Evolutionary conservation across 495 filamentous ascomycete genomes (phyloP).

Genomic region (Penicillium macrosclerotiorum): DNA sequence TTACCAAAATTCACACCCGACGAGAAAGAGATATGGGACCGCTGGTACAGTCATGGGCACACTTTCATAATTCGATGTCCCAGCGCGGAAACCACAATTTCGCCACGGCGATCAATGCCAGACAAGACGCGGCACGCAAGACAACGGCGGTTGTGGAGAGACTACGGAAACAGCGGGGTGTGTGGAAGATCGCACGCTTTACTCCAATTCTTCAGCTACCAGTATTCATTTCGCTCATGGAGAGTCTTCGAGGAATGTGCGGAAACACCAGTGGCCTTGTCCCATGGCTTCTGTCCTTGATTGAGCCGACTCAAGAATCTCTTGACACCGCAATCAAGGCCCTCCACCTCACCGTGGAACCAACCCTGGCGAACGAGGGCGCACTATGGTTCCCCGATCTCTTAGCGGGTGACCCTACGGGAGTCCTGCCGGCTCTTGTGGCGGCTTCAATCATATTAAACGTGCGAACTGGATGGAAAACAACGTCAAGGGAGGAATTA

Average conservation of each 20-base stretch:
- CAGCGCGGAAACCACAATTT: too few species aligned
- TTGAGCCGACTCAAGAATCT: slow-evolving; percentile 7
- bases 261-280: slow-evolving; percentile 55
- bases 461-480: slow-evolving; percentile 33
- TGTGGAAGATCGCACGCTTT: slow-evolving; percentile 50
- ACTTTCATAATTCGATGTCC: slow-evolving; percentile 24
- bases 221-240: slow-evolving; percentile 66
- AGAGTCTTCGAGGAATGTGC: slow-evolving; percentile 63
- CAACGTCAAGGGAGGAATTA: slow-evolving; percentile 10
- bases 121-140: not conserved
- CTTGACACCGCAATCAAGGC: slow-evolving; percentile 3
- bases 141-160: slow-evolving; percentile 6
- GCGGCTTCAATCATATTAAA: slow-evolving; percentile 37
- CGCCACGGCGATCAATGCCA: too few species aligned
- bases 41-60: slow-evolving; percentile 49
- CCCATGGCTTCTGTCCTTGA: slow-evolving; percentile 33
- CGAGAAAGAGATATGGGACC: slow-evolving; percentile 49
- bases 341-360: slow-evolving; percentile 42
- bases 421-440: slow-evolving; percentile 62
- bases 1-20: slow-evolving; percentile 38
- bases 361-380: slow-evolving; percentile 63
- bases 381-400: slow-evolving; percentile 82
- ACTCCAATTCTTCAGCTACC: slow-evolving; percentile 55
- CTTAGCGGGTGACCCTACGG: slow-evolving; percentile 62
- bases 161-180: slow-evolving; percentile 43